phyloP scores from a whole-genome alignment of 2,329 filamentous ascomycete species.

The Penicillium glabrum region DNA sequence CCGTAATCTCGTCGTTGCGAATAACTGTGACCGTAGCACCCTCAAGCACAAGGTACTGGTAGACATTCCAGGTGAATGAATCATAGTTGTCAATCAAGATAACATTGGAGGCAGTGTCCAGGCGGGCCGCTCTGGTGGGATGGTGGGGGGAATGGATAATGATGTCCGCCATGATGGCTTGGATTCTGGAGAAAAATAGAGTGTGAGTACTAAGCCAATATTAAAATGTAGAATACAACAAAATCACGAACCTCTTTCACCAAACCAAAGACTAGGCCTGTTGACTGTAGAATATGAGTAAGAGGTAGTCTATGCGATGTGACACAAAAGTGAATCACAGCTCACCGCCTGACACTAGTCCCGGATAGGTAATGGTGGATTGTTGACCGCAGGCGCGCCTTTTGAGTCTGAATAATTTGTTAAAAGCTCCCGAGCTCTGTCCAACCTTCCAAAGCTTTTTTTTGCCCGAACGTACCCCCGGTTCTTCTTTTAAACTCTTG shows the following conservation, averaged over 20 bases:
- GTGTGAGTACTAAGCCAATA: neutral
- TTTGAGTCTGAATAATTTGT: constrained; percentile 30
- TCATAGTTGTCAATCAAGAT: constrained; percentile 99
- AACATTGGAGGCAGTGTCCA: constrained; percentile 82
- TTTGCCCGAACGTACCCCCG: constrained; percentile 9
- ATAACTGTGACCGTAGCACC: constrained; percentile 87
- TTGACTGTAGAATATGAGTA: neutral
- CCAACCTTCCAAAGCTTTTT: constrained; percentile 15
- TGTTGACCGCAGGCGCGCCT: constrained; percentile 36
- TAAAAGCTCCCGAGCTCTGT: constrained; percentile 23
- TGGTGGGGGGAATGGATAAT: constrained; percentile 82
- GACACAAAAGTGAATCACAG: constrained; percentile 16
- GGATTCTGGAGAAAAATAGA: neutral
- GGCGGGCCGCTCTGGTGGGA: constrained; percentile 68
- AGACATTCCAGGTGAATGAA: constrained; percentile 99
- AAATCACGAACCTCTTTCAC: neutral
- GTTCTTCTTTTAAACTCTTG: constrained; percentile 3
- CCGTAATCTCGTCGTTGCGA: constrained; percentile 85
- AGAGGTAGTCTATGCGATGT: neutral
- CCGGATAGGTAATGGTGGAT: constrained; percentile 34
- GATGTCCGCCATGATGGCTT: constrained; percentile 44
- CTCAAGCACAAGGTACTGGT: constrained; percentile 96
- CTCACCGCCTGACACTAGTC: constrained; percentile 37
- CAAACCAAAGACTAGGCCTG: neutral
- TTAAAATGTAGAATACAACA: neutral